Percentiles rank a stretch among this genome's conserved stretches.
These are phyloP conservation scores for Rhizophagus prolifer DNA, from an alignment of 192 early-diverging fungal genomes.

Conservation along the genomic window DNA sequence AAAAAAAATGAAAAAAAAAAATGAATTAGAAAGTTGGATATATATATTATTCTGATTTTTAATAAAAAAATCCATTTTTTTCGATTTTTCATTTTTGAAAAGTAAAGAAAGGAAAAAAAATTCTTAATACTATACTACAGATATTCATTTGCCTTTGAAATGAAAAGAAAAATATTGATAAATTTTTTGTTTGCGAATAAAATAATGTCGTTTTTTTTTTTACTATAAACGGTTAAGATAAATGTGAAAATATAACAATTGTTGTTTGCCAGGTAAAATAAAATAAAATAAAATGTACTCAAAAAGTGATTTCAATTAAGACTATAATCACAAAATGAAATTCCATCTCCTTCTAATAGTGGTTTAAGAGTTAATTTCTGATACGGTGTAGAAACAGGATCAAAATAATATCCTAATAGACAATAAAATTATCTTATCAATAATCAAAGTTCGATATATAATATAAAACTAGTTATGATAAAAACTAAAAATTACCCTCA, in stretches of 20 bases:
- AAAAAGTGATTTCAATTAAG: background rate
- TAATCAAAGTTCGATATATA: constrained; percentile 5
- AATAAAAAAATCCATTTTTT: background rate
- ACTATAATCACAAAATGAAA: constrained; percentile 31
- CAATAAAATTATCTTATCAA: background rate
- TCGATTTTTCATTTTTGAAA: background rate
- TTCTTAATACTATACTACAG: background rate
- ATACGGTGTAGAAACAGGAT: constrained; percentile 39
- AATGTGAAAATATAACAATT: background rate
- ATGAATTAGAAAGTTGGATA: too few species aligned
- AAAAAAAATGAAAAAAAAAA: too few species aligned
- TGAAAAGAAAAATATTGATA: background rate
- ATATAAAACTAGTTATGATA: background rate
- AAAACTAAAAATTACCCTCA: constrained; percentile 41
- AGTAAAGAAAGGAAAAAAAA: background rate
- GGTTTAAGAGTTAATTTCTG: constrained; percentile 40
- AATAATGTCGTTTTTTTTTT: background rate
- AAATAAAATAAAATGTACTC: background rate
- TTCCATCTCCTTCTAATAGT: constrained; percentile 34
- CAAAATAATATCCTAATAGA: constrained; percentile 39
- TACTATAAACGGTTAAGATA: background rate
- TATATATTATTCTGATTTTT: background rate
- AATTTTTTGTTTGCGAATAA: background rate
- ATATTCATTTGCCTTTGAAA: background rate
- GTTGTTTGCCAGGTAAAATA: background rate